A percentile compares a stretch with the other conserved stretches of the same genome.
phyloP scores from a whole-genome alignment of 106 monocot species.

The Ottelia alismoides region DNA sequence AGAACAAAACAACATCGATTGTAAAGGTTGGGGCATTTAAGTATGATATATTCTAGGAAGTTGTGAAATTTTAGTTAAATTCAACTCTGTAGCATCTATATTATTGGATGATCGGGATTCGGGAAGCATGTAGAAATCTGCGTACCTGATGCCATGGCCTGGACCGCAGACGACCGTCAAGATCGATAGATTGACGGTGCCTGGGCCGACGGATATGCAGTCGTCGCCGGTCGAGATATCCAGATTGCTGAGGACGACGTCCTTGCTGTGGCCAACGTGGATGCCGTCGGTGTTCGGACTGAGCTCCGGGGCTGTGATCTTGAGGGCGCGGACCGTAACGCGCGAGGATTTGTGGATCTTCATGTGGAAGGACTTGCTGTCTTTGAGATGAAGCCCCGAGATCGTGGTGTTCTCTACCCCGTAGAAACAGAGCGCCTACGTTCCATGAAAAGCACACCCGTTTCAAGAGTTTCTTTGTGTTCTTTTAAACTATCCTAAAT shows the following conservation, averaged over 20 bases:
- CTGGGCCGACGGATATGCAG: conserved; percentile 40
- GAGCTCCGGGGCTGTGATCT: conserved; percentile 15
- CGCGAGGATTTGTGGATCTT: conserved; percentile 6
- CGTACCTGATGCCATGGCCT: conserved; percentile 41
- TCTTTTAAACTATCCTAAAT: neutral
- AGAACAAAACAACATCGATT: neutral
- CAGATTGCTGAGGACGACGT: conserved; percentile 10
- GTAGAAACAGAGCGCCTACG: conserved; percentile 19
- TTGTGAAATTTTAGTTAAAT: no score
- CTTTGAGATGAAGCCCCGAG: conserved; percentile 2
- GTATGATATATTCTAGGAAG: no score
- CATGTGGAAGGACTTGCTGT: conserved; percentile 35
- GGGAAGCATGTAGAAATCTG: no score
- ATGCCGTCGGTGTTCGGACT: conserved; percentile 62
- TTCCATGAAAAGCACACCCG: no score
- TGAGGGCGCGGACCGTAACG: conserved; percentile 11
- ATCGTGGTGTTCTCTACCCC: conserved; percentile 13
- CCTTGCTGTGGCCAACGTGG: conserved; percentile 16
- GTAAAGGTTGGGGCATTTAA: no score
- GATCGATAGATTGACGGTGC: conserved; percentile 11
- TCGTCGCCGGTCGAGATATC: conserved; percentile 41
- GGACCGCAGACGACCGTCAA: conserved; percentile 29
- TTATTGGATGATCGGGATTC: no score
- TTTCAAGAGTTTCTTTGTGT: no score
- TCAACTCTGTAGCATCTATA: no score